A percentile compares a stretch with the other conserved stretches of the same genome.
Conservation (phyloP, 345 rosid species). For the Eucalyptus cloeziana region DNA sequence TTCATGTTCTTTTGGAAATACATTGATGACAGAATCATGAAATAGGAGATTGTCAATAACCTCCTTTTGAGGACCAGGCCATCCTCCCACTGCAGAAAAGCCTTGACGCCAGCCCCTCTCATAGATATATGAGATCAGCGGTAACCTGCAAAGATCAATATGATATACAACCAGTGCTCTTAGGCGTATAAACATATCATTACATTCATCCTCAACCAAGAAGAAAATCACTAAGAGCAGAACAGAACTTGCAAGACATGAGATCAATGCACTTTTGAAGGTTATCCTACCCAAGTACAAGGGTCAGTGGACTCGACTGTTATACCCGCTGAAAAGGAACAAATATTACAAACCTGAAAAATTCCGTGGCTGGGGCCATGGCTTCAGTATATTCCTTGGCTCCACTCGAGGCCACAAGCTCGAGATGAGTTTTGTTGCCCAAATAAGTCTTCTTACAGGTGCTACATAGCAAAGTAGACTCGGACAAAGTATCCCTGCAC, state of each 20-base stretch:
- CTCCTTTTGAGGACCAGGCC: constrained; percentile 89
- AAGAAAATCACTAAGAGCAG: neutral
- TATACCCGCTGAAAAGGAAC: neutral
- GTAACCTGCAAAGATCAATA: constrained; percentile 26
- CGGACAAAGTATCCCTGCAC: constrained; percentile 24
- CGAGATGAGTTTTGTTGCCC: constrained; percentile 52
- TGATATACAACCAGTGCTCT: neutral
- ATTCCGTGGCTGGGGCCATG: constrained; percentile 39
- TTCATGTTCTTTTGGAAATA: neutral
- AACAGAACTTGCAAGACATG: neutral
- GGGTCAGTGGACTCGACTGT: neutral
- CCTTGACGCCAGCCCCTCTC: constrained; percentile 98
- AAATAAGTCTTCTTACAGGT: constrained; percentile 50
- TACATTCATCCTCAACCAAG: neutral
- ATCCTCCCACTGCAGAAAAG: constrained; percentile 52
- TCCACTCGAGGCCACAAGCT: constrained; percentile 46
- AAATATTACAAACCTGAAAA: constrained; percentile 24
- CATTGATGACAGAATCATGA: neutral
- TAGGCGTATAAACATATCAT: neutral
- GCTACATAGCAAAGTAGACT: constrained; percentile 30
- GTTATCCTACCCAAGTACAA: neutral
- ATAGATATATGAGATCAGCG: constrained; percentile 60
- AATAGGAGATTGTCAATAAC: constrained; percentile 8
- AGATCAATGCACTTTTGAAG: neutral
- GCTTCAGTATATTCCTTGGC: constrained; percentile 27